These are phyloP conservation scores for Penicillium lividum DNA, from an alignment of 495 filamentous ascomycete species.

Conservation along the genomic window DNA sequence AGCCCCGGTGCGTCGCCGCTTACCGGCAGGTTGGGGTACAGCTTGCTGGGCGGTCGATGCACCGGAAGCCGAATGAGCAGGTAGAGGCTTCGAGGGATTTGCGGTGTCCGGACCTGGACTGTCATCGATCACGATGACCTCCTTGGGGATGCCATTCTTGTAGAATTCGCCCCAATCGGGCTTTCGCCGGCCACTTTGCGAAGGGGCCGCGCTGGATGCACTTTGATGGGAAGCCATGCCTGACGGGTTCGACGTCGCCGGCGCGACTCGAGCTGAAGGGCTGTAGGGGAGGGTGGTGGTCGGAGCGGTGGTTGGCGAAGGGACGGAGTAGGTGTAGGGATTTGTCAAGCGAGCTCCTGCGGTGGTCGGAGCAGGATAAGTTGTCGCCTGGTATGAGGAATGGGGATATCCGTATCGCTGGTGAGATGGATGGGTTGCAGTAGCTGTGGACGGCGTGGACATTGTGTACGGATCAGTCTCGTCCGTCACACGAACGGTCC, in stretches of 20 bases:
- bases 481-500: slow-evolving; percentile 39
- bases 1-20: slow-evolving; percentile 64
- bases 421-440: slow-evolving; percentile 71
- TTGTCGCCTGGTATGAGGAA: slow-evolving; percentile 60
- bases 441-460: slow-evolving; percentile 84
- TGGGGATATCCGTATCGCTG: slow-evolving; percentile 72
- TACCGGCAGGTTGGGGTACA: slow-evolving; percentile 56
- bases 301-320: slow-evolving; percentile 40
- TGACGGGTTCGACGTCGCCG: slow-evolving; percentile 38
- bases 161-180: slow-evolving; percentile 91
- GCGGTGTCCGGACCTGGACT: slow-evolving; percentile 67
- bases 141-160: slow-evolving; percentile 87
- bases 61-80: slow-evolving; percentile 26
- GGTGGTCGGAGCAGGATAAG: slow-evolving; percentile 56
- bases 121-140: slow-evolving; percentile 95
- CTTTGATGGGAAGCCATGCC: slow-evolving; percentile 34
- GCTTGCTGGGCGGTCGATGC: slow-evolving; percentile 16
- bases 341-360: slow-evolving; percentile 53
- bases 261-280: slow-evolving; percentile 37
- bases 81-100: slow-evolving; percentile 36
- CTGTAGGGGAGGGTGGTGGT: slow-evolving; percentile 40
- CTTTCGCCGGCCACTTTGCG: slow-evolving; percentile 59
- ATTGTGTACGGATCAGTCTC: slow-evolving; percentile 51
- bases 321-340: slow-evolving; percentile 50
- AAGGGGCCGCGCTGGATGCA: slow-evolving; percentile 37